phyloP scores from a whole-genome alignment of 805 yeast genomes.

The Wickerhamiella cacticola region DNA sequence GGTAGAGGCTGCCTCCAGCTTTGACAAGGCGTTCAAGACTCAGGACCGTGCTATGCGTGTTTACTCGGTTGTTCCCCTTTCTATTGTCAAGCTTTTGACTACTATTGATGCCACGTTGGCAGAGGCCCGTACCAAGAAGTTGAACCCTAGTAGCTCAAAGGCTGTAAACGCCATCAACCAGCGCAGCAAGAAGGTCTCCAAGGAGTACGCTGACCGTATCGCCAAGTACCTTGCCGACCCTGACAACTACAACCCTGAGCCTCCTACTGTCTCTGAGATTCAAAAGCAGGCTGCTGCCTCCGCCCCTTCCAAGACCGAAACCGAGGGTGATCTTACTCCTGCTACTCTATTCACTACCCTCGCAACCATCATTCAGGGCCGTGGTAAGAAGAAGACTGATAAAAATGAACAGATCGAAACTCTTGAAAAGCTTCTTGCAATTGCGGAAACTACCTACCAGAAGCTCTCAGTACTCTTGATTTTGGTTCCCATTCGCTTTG shows the following conservation, averaged over 20 bases:
- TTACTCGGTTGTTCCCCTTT: conserved; percentile 57
- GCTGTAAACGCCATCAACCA: conserved; percentile 82
- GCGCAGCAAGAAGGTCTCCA: conserved; percentile 67
- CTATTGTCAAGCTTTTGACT: conserved; percentile 55
- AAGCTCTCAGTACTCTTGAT: conserved; percentile 63
- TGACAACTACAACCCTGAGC: conserved; percentile 43
- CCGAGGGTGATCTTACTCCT: conserved; percentile 25
- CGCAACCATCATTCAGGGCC: conserved; percentile 64
- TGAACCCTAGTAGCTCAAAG: conserved; percentile 71
- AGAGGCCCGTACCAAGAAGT: conserved; percentile 47
- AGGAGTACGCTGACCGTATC: conserved; percentile 52
- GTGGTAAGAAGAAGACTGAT: conserved; percentile 94
- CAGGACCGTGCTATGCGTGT: conserved; percentile 65
- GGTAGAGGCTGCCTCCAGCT: conserved; percentile 57
- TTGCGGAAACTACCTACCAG: conserved; percentile 56
- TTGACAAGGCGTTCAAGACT: conserved; percentile 62
- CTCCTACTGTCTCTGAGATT: conserved; percentile 6
- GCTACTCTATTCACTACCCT: conserved; percentile 58
- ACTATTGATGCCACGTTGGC: conserved; percentile 58
- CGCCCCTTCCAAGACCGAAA: no score
- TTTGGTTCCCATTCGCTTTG: conserved; percentile 81
- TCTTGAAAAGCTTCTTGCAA: conserved; percentile 47
- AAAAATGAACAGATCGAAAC: conserved; percentile 60
- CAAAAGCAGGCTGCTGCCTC: no score
- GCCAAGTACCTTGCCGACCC: conserved; percentile 56